A percentile compares a stretch with the other conserved stretches of the same genome.
phyloP scores from a whole-genome alignment of 441 rosid genomes.

The Mallotus japonicus region DNA sequence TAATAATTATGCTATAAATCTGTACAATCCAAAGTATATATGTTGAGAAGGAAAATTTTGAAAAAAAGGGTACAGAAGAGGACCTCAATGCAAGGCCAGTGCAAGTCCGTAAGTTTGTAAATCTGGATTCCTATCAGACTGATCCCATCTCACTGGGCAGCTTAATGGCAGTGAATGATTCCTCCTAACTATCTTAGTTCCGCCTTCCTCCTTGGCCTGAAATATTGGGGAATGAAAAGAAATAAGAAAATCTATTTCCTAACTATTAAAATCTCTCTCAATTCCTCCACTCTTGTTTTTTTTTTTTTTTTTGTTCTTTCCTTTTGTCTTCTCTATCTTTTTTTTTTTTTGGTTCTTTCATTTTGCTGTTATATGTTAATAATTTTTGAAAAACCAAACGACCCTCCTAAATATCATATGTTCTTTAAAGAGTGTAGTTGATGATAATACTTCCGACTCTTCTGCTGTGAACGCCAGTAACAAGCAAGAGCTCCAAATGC shows the following conservation, averaged over 20 bases:
- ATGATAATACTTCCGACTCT: slow-evolving; percentile 89
- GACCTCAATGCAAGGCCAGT: slow-evolving; percentile 48
- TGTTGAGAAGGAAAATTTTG: slow-evolving; percentile 13
- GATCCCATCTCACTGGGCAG: slow-evolving; percentile 33
- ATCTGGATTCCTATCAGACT: slow-evolving; percentile 36
- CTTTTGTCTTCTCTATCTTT: too few species aligned
- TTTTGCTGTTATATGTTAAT: slow-evolving; percentile 4
- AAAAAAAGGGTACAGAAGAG: slow-evolving; percentile 31
- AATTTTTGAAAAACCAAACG: slow-evolving; percentile 30
- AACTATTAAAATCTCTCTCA: slow-evolving; percentile 27
- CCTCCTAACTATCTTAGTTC: slow-evolving; percentile 46
- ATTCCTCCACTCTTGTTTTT: background rate
- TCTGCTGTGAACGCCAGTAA: slow-evolving; percentile 97
- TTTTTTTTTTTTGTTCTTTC: background rate
- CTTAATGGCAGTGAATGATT: slow-evolving; percentile 33
- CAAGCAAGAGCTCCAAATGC: slow-evolving; percentile 97
- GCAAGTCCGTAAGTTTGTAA: slow-evolving; percentile 26
- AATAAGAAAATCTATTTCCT: slow-evolving; percentile 37
- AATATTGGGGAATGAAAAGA: slow-evolving; percentile 48
- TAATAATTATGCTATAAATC: slow-evolving; percentile 27
- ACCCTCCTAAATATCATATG: slow-evolving; percentile 48
- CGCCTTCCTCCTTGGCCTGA: slow-evolving; percentile 97
- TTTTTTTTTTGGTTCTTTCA: background rate
- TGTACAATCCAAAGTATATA: slow-evolving; percentile 33
- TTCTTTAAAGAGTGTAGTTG: slow-evolving; percentile 78